These are phyloP conservation scores for Phialophora expanda DNA, from an alignment of 2,329 filamentous ascomycete genomes.

Conservation along the genomic window DNA sequence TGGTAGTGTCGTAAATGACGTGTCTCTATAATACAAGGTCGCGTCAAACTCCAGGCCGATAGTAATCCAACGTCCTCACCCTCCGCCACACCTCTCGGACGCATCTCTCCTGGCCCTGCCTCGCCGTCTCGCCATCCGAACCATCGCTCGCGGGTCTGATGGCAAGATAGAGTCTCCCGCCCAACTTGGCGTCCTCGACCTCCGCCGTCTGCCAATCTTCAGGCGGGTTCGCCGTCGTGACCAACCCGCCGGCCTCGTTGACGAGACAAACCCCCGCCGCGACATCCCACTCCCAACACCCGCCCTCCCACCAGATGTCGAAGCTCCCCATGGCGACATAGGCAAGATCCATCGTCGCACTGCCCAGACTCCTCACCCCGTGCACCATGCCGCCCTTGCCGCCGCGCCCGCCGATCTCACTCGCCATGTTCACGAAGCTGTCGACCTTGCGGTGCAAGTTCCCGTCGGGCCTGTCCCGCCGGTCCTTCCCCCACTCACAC, in stretches of 20 bases:
- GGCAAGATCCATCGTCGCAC: constrained; percentile 74
- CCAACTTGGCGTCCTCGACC: constrained; percentile 60
- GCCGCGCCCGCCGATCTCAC: constrained; percentile 65
- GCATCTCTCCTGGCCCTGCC: constrained; percentile 70
- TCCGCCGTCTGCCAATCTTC: constrained; percentile 58
- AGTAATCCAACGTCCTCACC: constrained; percentile 69
- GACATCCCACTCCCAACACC: constrained; percentile 83
- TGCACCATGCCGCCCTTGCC: constrained; percentile 81
- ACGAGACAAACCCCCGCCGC: constrained; percentile 76
- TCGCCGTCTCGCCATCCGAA: constrained; percentile 62
- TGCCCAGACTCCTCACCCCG: constrained; percentile 73
- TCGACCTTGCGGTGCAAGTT: constrained; percentile 75
- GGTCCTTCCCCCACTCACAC: constrained; percentile 81
- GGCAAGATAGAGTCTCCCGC: constrained; percentile 72
- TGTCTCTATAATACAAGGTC: not conserved
- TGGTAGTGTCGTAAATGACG: not conserved
- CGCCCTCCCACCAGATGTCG: constrained; percentile 84
- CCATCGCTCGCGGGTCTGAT: constrained; percentile 71
- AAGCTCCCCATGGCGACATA: constrained; percentile 77
- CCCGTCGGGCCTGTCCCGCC: constrained; percentile 67
- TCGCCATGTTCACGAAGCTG: constrained; percentile 76
- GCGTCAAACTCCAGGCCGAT: constrained; percentile 54
- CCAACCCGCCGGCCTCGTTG: constrained; percentile 72
- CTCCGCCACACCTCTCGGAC: constrained; percentile 75
- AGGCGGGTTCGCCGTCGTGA: constrained; percentile 76